These are phyloP conservation scores for Cutaneotrichosporon sp. DNA, from an alignment of 1,284 basidiomycete species.

Conservation along the genomic window DNA sequence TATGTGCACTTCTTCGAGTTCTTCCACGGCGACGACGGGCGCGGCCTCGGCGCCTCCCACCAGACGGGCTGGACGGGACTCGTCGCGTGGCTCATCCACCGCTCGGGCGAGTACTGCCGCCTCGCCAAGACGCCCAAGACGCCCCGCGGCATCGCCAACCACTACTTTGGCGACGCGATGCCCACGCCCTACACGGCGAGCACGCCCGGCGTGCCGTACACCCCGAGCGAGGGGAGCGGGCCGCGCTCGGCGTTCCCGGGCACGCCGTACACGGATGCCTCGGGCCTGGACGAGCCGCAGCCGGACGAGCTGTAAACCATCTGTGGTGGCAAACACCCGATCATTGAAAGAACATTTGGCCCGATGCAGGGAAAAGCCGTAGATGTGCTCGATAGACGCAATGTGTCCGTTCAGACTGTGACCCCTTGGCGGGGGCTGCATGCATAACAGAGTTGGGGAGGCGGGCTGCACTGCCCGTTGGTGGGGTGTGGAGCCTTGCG, in stretches of 20 bases:
- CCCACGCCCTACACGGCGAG: constrained; percentile 49
- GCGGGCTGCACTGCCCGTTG: background rate
- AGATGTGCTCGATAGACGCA: background rate
- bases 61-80: constrained; percentile 97
- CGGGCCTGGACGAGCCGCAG: constrained; percentile 40
- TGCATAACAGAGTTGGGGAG: background rate
- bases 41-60: constrained; percentile 92
- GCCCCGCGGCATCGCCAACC: constrained; percentile 71
- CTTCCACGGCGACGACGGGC: constrained; percentile 91
- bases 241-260: constrained; percentile 20
- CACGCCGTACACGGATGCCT: constrained; percentile 46
- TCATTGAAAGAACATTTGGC: too few relatives aligned
- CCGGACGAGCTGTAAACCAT: constrained; percentile 41
- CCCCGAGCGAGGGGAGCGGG: constrained; percentile 20
- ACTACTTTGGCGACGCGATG: constrained; percentile 81
- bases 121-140: constrained; percentile 81
- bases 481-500: too few relatives aligned
- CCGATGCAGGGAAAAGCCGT: background rate
- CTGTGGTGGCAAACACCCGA: too few relatives aligned
- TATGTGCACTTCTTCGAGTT: constrained; percentile 66
- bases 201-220: constrained; percentile 43
- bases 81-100: constrained; percentile 83
- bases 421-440: background rate
- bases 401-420: background rate
- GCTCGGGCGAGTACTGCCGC: constrained; percentile 76